Percentiles rank a stretch among this genome's conserved stretches.
These are phyloP conservation scores for Canna indica DNA, from an alignment of 176 grass and related monocot genomes.

Conservation along the genomic window DNA sequence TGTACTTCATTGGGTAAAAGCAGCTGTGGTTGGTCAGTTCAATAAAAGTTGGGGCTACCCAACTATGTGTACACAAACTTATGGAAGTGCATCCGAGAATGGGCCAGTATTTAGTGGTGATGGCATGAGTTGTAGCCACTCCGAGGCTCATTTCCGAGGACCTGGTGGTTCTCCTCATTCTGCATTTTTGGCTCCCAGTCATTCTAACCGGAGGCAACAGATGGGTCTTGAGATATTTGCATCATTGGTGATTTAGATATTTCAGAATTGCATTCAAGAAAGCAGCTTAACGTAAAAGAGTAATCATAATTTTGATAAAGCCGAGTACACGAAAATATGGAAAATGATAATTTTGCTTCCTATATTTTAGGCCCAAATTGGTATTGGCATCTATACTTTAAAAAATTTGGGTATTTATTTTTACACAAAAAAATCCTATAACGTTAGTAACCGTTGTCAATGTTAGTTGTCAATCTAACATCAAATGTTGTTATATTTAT, in stretches of 20 bases:
- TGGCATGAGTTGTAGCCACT: constrained; percentile 33
- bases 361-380: too few relatives aligned
- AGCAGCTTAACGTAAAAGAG: too few relatives aligned
- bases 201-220: constrained; percentile 65
- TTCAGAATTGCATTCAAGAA: constrained; percentile 35
- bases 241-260: constrained; percentile 23
- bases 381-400: too few relatives aligned
- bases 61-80: constrained; percentile 50
- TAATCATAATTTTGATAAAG: too few relatives aligned
- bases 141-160: constrained; percentile 39
- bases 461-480: too few relatives aligned
- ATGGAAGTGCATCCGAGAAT: constrained; percentile 48
- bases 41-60: constrained; percentile 55
- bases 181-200: constrained; percentile 41
- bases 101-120: constrained; percentile 42
- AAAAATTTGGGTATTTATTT: too few relatives aligned
- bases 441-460: too few relatives aligned
- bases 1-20: constrained; percentile 62
- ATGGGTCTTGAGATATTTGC: constrained; percentile 33
- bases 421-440: too few relatives aligned
- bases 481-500: too few relatives aligned
- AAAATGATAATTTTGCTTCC: too few relatives aligned
- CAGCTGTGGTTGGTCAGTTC: constrained; percentile 65
- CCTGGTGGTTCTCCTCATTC: constrained; percentile 38
- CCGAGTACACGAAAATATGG: too few relatives aligned